Evolutionary conservation across 768 basidiomycete species (phyloP).

Genomic region (Xanthoconium stramineum): DNA sequence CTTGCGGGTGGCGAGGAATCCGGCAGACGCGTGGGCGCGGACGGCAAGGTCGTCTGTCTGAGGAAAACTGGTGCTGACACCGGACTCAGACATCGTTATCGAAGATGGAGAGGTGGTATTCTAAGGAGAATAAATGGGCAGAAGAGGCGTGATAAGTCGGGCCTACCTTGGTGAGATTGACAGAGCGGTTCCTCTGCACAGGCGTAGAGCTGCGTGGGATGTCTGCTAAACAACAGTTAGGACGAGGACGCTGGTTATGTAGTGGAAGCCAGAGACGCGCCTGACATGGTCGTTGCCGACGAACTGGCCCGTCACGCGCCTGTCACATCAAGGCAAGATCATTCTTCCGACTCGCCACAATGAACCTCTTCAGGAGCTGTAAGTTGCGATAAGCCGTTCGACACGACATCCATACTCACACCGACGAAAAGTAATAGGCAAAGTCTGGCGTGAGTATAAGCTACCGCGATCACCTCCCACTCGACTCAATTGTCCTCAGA

Average conservation of each 20-base stretch:
- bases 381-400: conserved; percentile 32
- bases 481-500: conserved; percentile 48
- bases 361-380: conserved; percentile 88
- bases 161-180: conserved; percentile 15
- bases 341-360: conserved; percentile 35
- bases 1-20: conserved; percentile 33
- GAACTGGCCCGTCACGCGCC: conserved; percentile 21
- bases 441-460: conserved; percentile 85
- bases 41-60: conserved; percentile 18
- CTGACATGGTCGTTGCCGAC: conserved; percentile 11
- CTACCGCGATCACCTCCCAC: conserved; percentile 11
- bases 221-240: conserved; percentile 5
- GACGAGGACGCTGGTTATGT: background rate
- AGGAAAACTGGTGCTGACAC: conserved; percentile 19
- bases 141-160: background rate
- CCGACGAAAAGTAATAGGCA: conserved; percentile 65
- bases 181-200: conserved; percentile 9
- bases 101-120: conserved; percentile 26
- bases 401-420: conserved; percentile 20
- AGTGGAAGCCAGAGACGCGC: background rate
- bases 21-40: conserved; percentile 16
- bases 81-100: conserved; percentile 30
- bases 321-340: conserved; percentile 20
- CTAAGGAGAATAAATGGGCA: background rate
- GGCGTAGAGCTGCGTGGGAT: conserved; percentile 10